Conservation (phyloP, 805 yeast species). For the Wickerhamiella parazyma region DNA sequence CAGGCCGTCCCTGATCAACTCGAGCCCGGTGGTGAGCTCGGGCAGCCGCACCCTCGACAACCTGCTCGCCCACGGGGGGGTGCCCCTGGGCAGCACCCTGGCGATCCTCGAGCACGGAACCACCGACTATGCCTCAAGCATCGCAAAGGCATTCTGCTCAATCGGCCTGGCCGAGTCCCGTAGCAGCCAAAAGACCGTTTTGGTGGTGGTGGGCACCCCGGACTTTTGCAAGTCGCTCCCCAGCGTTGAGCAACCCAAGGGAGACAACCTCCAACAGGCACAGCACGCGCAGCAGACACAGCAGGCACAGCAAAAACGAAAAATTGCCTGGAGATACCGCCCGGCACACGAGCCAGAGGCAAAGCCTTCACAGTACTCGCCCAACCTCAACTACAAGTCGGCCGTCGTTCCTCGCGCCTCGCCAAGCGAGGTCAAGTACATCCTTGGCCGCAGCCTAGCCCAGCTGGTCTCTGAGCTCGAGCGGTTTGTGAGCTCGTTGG, state of each 20-base stretch:
- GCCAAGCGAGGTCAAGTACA: constrained; percentile 2
- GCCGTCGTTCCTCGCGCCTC: constrained; percentile 15
- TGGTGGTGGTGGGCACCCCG: constrained; percentile 17
- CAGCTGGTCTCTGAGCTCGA: neutral
- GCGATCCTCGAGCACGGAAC: constrained; percentile 70
- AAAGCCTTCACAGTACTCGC: constrained; percentile 19
- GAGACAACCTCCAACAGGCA: neutral
- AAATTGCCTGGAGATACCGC: constrained; percentile 89
- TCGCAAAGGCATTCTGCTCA: constrained; percentile 55
- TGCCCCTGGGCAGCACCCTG: constrained; percentile 63
- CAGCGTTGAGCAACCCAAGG: constrained; percentile 39
- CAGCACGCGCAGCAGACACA: constrained; percentile 42
- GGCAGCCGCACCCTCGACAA: constrained; percentile 69
- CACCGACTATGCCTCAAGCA: constrained; percentile 69
- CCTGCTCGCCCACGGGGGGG: constrained; percentile 64
- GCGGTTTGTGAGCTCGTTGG: neutral
- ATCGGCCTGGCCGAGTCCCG: constrained; percentile 56
- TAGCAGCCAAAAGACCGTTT: constrained; percentile 26
- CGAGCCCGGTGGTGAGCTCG: constrained; percentile 65
- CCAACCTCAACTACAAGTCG: constrained; percentile 13
- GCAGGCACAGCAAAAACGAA: constrained; percentile 32
- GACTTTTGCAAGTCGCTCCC: constrained; percentile 25
- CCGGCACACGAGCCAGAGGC: constrained; percentile 12
- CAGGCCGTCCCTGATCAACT: constrained; percentile 62
- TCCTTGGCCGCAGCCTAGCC: neutral